A percentile compares a stretch with the other conserved stretches of the same genome.
phyloP scores from a whole-genome alignment of 352 stramenopile genomes.

The Phytopythium montanum region DNA sequence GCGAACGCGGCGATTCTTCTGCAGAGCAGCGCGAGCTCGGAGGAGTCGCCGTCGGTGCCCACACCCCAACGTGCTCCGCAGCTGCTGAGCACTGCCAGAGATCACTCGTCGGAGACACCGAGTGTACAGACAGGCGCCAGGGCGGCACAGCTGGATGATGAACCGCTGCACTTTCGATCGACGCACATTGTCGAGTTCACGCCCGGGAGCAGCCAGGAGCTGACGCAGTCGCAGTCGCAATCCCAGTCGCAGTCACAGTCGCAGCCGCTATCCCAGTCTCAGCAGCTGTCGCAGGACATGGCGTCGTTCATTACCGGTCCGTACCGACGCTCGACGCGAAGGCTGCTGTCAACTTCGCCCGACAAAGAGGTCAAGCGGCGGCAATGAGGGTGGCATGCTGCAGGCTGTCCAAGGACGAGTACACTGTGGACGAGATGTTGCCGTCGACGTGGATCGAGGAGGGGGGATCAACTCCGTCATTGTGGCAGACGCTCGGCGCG shows the following conservation, averaged over 20 bases:
- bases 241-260: slow-evolving; percentile 3
- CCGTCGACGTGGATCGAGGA: slow-evolving; percentile 33
- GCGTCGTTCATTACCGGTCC: neutral
- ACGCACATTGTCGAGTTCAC: neutral
- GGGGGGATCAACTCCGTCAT: slow-evolving; percentile 10
- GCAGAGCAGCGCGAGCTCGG: slow-evolving; percentile 1
- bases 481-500: slow-evolving; percentile 73
- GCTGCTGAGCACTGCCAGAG: slow-evolving; percentile 16
- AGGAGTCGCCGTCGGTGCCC: slow-evolving; percentile 7
- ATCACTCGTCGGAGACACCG: slow-evolving; percentile 13
- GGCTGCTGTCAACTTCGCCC: slow-evolving; percentile 4
- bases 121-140: too few relatives aligned
- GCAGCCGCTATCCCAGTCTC: too few relatives aligned
- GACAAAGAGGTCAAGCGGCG: slow-evolving; percentile 19
- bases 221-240: slow-evolving; percentile 7
- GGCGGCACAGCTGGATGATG: neutral
- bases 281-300: slow-evolving; percentile 3
- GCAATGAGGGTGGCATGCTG: too few relatives aligned
- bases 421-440: slow-evolving; percentile 60
- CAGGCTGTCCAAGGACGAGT: slow-evolving; percentile 62
- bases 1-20: too few relatives aligned
- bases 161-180: neutral
- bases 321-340: slow-evolving; percentile 1
- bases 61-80: slow-evolving; percentile 13
- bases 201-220: slow-evolving; percentile 7